Conservation (phyloP, 176 grass and related monocot species). For the Oryza glaberrima region DNA sequence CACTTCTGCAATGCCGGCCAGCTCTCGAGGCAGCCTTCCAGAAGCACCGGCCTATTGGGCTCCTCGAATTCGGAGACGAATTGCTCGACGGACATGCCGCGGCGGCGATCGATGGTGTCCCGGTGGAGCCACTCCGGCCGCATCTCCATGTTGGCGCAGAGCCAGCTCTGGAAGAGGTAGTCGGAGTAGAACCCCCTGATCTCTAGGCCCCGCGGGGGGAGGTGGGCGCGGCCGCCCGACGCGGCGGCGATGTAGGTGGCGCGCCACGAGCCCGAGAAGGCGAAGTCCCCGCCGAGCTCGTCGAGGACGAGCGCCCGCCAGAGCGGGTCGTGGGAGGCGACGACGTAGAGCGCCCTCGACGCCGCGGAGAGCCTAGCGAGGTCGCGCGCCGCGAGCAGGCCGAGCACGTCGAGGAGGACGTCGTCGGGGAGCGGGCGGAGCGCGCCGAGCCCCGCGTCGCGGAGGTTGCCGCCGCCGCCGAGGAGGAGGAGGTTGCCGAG, state of each 20-base stretch:
- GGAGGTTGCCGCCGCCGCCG: slow-evolving; percentile 47
- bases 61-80: slow-evolving; percentile 73
- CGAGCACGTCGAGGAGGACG: slow-evolving; percentile 74
- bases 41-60: slow-evolving; percentile 79
- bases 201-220: slow-evolving; percentile 28
- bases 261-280: slow-evolving; percentile 62
- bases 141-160: slow-evolving; percentile 97
- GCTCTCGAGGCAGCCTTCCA: slow-evolving; percentile 77
- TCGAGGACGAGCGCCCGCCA: slow-evolving; percentile 65
- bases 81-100: slow-evolving; percentile 60
- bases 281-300: slow-evolving; percentile 62
- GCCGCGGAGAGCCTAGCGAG: slow-evolving; percentile 58
- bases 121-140: slow-evolving; percentile 77
- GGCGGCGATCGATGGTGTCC: slow-evolving; percentile 77
- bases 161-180: slow-evolving; percentile 98
- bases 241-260: slow-evolving; percentile 58
- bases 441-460: slow-evolving; percentile 65
- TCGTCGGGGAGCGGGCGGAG: slow-evolving; percentile 66
- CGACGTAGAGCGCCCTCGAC: slow-evolving; percentile 73
- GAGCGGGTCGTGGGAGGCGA: slow-evolving; percentile 75
- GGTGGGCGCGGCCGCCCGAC: slow-evolving; percentile 1
- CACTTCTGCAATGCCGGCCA: slow-evolving; percentile 78
- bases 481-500: slow-evolving; percentile 83
- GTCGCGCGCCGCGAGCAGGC: slow-evolving; percentile 55
- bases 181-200: slow-evolving; percentile 83